A percentile compares a stretch with the other conserved stretches of the same genome.
phyloP scores from a whole-genome alignment of 2,329 filamentous ascomycete genomes.

The Epichloe elymi region DNA sequence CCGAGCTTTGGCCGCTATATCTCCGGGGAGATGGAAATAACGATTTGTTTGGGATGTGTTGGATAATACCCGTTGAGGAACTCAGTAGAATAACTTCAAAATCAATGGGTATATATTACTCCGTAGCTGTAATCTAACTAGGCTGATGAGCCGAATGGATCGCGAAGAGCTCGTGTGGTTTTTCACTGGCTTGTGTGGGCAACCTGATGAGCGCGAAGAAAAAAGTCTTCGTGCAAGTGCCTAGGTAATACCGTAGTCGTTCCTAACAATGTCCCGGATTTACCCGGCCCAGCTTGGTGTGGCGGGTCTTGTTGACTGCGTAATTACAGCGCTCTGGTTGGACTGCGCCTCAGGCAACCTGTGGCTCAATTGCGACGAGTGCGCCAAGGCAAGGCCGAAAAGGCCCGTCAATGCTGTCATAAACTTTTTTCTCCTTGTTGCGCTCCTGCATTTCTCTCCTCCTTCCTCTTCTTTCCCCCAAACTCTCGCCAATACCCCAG shows the following conservation, averaged over 20 bases:
- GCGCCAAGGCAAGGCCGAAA: neutral
- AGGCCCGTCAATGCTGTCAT: slow-evolving; percentile 26
- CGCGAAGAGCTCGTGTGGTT: neutral
- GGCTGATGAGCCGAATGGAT: neutral
- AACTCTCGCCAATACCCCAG: slow-evolving; percentile 4
- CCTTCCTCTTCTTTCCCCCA: slow-evolving; percentile 8
- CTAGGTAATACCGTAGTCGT: neutral
- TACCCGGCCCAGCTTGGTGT: slow-evolving; percentile 17
- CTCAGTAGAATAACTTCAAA: no score
- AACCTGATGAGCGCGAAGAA: no score
- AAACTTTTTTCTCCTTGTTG: slow-evolving; percentile 16
- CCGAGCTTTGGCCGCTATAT: slow-evolving; percentile 9
- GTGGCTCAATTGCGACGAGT: slow-evolving; percentile 16
- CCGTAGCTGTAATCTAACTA: no score
- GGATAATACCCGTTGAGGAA: no score
- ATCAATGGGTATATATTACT: no score
- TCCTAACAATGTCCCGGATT: slow-evolving; percentile 18
- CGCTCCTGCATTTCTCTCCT: slow-evolving; percentile 9
- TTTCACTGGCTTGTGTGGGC: no score
- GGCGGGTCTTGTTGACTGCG: slow-evolving; percentile 11
- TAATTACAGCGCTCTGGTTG: slow-evolving; percentile 27
- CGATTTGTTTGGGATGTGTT: no score
- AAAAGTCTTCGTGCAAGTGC: no score
- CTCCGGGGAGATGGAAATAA: neutral
- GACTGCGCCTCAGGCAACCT: slow-evolving; percentile 16